Evolutionary conservation across 2,329 filamentous ascomycete genomes (phyloP).

Genomic region (Aspergillus ruber): DNA sequence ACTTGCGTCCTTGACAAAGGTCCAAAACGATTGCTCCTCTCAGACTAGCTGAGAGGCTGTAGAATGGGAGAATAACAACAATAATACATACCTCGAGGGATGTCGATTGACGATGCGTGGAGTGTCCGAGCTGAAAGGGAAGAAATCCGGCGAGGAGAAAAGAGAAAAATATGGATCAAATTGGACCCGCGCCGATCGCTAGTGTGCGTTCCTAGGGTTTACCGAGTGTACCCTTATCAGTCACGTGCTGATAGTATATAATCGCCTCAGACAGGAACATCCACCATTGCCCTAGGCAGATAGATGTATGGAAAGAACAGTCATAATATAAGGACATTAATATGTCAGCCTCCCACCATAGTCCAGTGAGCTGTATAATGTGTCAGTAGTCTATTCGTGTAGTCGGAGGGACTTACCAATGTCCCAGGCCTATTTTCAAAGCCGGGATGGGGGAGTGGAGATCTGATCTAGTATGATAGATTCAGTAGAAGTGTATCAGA

Average conservation of each 20-base stretch:
- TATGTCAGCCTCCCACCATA: no score
- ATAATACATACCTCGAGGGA: slow-evolving; percentile 38
- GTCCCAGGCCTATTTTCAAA: no score
- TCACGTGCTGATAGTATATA: slow-evolving; percentile 18
- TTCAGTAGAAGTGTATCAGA: no score
- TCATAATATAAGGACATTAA: no score
- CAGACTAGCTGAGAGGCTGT: slow-evolving; percentile 39
- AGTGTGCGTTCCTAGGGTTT: slow-evolving; percentile 29
- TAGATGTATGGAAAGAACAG: no score
- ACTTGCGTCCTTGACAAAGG: slow-evolving; percentile 8
- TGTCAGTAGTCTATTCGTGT: no score
- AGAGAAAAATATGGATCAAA: slow-evolving; percentile 12
- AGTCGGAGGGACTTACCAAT: no score
- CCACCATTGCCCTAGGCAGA: no score
- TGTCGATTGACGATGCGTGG: slow-evolving; percentile 17
- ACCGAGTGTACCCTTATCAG: slow-evolving; percentile 19
- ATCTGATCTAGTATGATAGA: no score
- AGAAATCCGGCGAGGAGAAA: slow-evolving; percentile 1
- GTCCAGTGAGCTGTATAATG: no score
- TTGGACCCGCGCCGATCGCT: slow-evolving; percentile 13
- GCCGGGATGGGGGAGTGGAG: no score
- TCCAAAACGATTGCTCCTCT: slow-evolving; percentile 29
- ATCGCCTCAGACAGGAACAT: no score
- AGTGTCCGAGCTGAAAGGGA: slow-evolving; percentile 7
- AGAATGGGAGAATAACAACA: slow-evolving; percentile 10